Conservation (phyloP, 1,284 basidiomycete genomes). For the Lentinula novae-zelandiae region DNA sequence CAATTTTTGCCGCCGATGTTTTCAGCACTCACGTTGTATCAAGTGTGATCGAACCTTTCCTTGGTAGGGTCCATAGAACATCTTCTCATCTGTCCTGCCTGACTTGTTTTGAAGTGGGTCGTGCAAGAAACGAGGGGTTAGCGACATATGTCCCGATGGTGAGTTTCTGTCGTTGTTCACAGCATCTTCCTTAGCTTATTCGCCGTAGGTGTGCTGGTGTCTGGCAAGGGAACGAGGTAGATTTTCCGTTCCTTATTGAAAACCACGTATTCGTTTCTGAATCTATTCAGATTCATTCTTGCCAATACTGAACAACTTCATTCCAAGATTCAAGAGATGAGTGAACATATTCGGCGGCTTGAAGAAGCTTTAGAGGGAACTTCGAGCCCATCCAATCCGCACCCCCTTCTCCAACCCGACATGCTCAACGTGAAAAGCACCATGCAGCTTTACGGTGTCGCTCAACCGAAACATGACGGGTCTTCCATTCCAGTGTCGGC, state of each 20-base stretch:
- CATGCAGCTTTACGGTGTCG: slow-evolving; percentile 52
- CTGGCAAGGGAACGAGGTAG: slow-evolving; percentile 68
- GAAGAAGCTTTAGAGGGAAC: slow-evolving; percentile 54
- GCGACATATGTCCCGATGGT: slow-evolving; percentile 70
- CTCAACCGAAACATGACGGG: slow-evolving; percentile 26
- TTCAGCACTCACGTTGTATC: slow-evolving; percentile 10
- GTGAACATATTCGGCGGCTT: slow-evolving; percentile 61
- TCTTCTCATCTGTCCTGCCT: slow-evolving; percentile 1
- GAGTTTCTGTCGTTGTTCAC: slow-evolving; percentile 2
- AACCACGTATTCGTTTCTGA: not conserved
- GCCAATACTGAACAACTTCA: slow-evolving; percentile 74
- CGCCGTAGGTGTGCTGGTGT: slow-evolving; percentile 60
- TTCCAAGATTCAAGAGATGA: slow-evolving; percentile 66
- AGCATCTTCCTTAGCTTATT: not conserved
- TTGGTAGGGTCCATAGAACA: slow-evolving; percentile 30
- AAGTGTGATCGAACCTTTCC: slow-evolving; percentile 60
- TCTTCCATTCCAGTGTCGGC: not conserved
- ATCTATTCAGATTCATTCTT: slow-evolving; percentile 54
- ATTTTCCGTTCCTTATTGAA: slow-evolving; percentile 2
- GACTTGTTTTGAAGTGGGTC: slow-evolving; percentile 22
- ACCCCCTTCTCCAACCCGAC: slow-evolving; percentile 57
- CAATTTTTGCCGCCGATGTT: slow-evolving; percentile 2
- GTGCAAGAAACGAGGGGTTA: slow-evolving; percentile 60
- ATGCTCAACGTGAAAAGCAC: slow-evolving; percentile 62
- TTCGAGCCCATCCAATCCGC: slow-evolving; percentile 32